Conservation (phyloP, 148 eudicot genomes). For the Vaccinium macrocarpon region DNA sequence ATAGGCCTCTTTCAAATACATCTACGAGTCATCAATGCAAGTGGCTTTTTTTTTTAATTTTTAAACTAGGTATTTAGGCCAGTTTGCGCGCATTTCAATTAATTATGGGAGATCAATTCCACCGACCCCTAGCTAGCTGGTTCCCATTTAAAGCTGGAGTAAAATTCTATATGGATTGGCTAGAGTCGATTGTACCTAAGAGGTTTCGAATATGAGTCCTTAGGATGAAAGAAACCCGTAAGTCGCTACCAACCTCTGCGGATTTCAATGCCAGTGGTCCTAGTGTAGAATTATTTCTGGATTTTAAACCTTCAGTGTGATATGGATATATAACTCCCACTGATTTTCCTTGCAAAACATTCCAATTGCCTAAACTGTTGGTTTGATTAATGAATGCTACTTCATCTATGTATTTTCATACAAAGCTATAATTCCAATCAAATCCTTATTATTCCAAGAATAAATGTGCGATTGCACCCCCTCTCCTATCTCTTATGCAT, state of each 20-base stretch:
- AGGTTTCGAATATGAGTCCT: no score
- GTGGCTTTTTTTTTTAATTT: not conserved
- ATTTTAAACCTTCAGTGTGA: not conserved
- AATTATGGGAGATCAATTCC: no score
- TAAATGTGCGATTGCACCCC: not conserved
- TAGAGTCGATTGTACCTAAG: no score
- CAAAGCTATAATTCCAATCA: not conserved
- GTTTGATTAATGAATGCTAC: not conserved
- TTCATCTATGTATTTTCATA: not conserved
- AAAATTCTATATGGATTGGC: no score
- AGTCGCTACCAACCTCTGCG: no score
- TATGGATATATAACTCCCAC: not conserved
- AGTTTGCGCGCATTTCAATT: no score
- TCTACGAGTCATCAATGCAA: not conserved
- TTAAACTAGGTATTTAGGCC: no score
- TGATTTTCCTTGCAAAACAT: not conserved
- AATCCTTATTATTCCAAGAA: not conserved
- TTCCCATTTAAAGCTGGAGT: no score
- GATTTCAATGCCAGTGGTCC: conserved; percentile 8
- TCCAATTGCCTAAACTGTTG: not conserved
- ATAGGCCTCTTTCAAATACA: not conserved
- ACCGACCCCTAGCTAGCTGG: no score
- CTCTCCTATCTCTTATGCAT: no score
- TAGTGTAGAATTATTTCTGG: not conserved
- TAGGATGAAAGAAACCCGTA: no score